Conservation (phyloP, 148 eudicot genomes). For the Amaranthus palmeri region DNA sequence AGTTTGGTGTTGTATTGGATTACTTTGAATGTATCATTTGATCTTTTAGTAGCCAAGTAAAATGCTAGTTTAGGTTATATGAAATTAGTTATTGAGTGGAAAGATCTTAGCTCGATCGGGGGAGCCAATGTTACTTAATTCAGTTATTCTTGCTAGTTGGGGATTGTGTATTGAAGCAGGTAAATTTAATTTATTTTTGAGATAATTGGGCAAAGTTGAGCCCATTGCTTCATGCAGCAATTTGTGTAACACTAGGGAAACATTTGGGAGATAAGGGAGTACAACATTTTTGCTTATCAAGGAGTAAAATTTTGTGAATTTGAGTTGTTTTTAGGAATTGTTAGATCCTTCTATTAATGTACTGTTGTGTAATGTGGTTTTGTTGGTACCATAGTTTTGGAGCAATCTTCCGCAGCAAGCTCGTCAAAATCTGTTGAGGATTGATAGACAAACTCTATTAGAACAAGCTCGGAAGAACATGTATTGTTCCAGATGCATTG, state of each 20-base stretch:
- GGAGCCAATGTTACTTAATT: too few relatives aligned
- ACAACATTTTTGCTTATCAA: not conserved
- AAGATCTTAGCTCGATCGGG: too few relatives aligned
- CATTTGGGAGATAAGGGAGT: too few relatives aligned
- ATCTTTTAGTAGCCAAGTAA: not conserved
- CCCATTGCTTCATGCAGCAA: too few relatives aligned
- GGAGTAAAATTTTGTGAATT: constrained; percentile 4
- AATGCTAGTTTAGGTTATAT: constrained; percentile 5
- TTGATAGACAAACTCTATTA: constrained; percentile 79
- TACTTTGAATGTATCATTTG: not conserved
- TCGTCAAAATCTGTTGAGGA: constrained; percentile 68
- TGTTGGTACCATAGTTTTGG: constrained; percentile 68
- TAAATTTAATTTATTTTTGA: too few relatives aligned
- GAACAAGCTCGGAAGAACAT: constrained; percentile 97
- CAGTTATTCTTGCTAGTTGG: too few relatives aligned
- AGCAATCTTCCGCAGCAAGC: constrained; percentile 71
- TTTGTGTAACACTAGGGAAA: too few relatives aligned
- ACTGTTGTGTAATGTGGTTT: constrained; percentile 2
- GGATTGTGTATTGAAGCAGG: too few relatives aligned
- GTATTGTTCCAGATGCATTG: constrained; percentile 98
- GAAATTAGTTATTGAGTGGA: not conserved
- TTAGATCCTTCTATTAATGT: not conserved
- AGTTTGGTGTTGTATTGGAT: not conserved
- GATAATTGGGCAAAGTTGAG: too few relatives aligned
- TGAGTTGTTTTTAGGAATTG: not conserved